Base-by-base conservation (phyloP, 2,329 filamentous ascomycete genomes). In the Colletotrichum musae region DNA sequence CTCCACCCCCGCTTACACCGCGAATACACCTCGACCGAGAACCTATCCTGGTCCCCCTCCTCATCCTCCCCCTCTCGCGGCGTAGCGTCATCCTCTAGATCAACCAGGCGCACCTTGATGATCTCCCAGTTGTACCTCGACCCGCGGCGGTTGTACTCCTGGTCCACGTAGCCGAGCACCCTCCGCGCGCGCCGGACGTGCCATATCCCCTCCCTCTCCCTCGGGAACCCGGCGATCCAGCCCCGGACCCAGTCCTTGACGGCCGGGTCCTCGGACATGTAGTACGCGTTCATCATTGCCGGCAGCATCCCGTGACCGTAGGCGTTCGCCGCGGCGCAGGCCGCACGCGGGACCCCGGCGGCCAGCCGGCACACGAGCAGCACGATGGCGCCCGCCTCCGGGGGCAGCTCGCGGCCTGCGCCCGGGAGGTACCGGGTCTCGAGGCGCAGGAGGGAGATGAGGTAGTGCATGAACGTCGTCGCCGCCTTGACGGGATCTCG, bases 91-190 rank as follows among this genome's bases (percentile, higher is more conserved):
- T 58, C 48, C 6, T 65, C 63, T 0, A 65, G 26, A 4, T 65
- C 63, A 9, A 65, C 48, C 56, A 65, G 32, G 39, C 63, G 54
- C n/a, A 65, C 63, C 24, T 65, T 65, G 48, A 65, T 60, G 9
- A 65, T 65, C 41, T 60, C 56, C 63, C 63, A 65, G 6, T 60
- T 60, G 4, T 59, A 26, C 26, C 63, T 56, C n/a, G 56, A 65
- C 15, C 63, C 63, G 10, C 56, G 54, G 5, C 63, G 63, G 1
- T 15, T 60, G 36, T 65, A 65, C 28, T 65, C 63, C 15, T 59
- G 10, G 16, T 65, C 63, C 10, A 65, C 63, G 48, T 65, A 65
- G 7, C 32, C n/a, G 47, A 64, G 12, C 16, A 64, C 47, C 5
- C 62, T 13, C 10, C 52, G 53, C 12, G 62, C 62, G 24, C 58